A percentile compares a stretch with the other conserved stretches of the same genome.
These are phyloP conservation scores for Hanseniaspora pseudoguilliermondii DNA, from an alignment of 805 yeast genomes.

Conservation along the genomic window DNA sequence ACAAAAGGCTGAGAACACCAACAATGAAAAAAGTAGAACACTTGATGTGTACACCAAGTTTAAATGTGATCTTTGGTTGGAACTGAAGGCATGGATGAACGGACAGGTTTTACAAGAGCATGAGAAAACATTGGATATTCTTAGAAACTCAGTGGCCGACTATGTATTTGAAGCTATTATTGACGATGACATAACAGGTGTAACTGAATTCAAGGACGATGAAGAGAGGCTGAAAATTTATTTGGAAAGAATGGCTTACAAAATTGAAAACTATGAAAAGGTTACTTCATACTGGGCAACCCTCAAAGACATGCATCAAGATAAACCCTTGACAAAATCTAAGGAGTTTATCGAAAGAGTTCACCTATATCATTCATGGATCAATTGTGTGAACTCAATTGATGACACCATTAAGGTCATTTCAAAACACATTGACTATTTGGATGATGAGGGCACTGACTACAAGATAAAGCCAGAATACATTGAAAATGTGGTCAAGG, in stretches of 20 bases:
- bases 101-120: slow-evolving; percentile 77
- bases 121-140: slow-evolving; percentile 48
- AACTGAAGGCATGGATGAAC: slow-evolving; percentile 66
- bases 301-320: slow-evolving; percentile 60
- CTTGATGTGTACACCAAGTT: slow-evolving; percentile 25
- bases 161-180: slow-evolving; percentile 55
- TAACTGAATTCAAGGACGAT: slow-evolving; percentile 9
- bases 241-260: slow-evolving; percentile 29
- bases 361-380: slow-evolving; percentile 36
- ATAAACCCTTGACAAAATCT: slow-evolving; percentile 57
- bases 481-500: slow-evolving; percentile 73
- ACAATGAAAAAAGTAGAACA: slow-evolving; percentile 28
- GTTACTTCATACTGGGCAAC: slow-evolving; percentile 73
- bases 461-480: slow-evolving; percentile 41
- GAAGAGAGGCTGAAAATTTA: neutral
- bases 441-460: slow-evolving; percentile 43
- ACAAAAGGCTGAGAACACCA: slow-evolving; percentile 29
- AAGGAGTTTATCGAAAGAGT: slow-evolving; percentile 52
- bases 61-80: slow-evolving; percentile 75
- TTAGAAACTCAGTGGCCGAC: slow-evolving; percentile 56
- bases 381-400: neutral
- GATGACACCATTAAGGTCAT: neutral
- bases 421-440: neutral
- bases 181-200: slow-evolving; percentile 33
- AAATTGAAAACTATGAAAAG: slow-evolving; percentile 50